Base-by-base conservation (phyloP, 192 early-diverging fungal genomes). In the Coemansia sp. region DNA sequence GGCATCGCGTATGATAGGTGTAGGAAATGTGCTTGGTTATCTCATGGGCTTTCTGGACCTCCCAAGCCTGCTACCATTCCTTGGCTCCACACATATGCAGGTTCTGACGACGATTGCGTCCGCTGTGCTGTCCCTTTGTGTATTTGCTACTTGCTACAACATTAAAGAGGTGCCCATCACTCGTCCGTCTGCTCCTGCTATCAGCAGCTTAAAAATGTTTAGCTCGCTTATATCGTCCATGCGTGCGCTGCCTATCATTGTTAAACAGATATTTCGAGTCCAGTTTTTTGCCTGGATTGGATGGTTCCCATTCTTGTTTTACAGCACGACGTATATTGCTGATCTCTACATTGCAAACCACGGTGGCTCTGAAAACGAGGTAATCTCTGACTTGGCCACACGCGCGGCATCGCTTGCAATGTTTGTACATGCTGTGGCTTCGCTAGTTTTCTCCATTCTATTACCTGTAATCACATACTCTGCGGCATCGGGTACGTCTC, bases 221-320 rank as follows among this genome's bases (percentile, higher is more conserved):
- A 61, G 71, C 25, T 61, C 81, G 43, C 67, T 74, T 37, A 58
- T 73, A 33, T 56, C 70, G 13, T 74, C 88, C 2, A 66, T 94
- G 40, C 68, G 85, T 33, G 60, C 74, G n/a, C 66, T 97, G 59
- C 95, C 96, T 2, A 52, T 9, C 3, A 82, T 89, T 7, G 82
- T 96, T n/a, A 90, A 90, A 53, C 78, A 84, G 58, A 82, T 97
- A 23, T 95, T 92, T 71, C 89, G 90, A 59, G 86, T 93, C 13
- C 95, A 99, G 70, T 91, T 99, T 60, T 94, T 95, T 84, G 87
- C 91, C 21, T 99, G 95, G 95, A 88, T 96, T 72, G 95, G 92
- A 10, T 95, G 95, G 93, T 99, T 99, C 66, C 94, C 95, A 7
- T 95, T 97, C 70, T 80, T 99, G 8, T 97, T 97, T 66, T 99